Conservation (phyloP, 1,284 basidiomycete genomes). For the Stereum hirsutum region DNA sequence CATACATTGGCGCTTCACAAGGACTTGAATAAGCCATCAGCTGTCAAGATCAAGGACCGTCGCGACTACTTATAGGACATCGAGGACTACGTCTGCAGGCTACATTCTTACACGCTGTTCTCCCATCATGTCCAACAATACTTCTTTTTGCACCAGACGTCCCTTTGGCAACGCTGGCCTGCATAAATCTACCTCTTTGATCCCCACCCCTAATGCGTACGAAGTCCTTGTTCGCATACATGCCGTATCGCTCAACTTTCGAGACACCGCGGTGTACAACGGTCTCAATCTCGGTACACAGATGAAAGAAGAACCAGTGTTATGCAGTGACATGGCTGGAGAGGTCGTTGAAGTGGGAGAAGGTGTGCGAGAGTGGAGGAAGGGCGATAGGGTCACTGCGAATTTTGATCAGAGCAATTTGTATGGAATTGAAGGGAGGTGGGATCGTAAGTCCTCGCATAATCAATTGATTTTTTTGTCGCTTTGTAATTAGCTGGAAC, state of each 20-base stretch:
- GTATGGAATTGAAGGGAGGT: not conserved
- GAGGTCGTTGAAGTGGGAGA: slow-evolving; percentile 1
- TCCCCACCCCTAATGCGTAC: not conserved
- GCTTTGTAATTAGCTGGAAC: no score
- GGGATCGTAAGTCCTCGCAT: not conserved
- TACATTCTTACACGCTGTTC: no score
- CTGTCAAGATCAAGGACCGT: no score
- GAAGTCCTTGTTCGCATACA: slow-evolving; percentile 4
- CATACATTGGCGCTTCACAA: no score
- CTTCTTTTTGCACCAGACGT: no score
- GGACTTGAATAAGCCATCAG: no score
- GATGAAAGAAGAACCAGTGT: slow-evolving; percentile 1
- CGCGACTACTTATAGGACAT: no score
- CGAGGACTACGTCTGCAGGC: no score
- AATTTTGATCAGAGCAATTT: not conserved
- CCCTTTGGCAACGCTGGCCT: no score
- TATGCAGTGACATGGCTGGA: slow-evolving; percentile 1
- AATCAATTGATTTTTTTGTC: no score
- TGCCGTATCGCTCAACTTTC: slow-evolving; percentile 5
- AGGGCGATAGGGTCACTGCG: slow-evolving; percentile 1
- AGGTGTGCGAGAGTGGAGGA: not conserved
- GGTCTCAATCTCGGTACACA: not conserved
- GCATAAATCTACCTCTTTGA: slow-evolving; percentile 5
- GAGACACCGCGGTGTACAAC: not conserved
- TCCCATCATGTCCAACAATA: no score